Percentiles rank a stretch among this genome's conserved stretches.
These are phyloP conservation scores for Suhomyces yuchorum DNA, from an alignment of 1,139 yeast genomes.

Conservation along the genomic window DNA sequence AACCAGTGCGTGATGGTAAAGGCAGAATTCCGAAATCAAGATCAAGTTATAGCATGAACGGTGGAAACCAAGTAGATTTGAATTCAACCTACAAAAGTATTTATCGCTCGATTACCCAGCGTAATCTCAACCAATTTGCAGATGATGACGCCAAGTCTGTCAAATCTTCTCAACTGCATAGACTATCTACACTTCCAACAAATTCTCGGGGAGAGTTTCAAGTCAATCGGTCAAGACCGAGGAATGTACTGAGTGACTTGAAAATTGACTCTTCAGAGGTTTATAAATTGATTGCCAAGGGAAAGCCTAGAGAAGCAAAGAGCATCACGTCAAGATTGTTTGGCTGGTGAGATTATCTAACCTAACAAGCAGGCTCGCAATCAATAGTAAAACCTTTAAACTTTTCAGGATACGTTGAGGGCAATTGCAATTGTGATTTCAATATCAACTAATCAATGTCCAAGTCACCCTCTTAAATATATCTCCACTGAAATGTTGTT, in stretches of 20 bases:
- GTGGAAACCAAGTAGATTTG: constrained; percentile 21
- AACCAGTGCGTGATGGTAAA: constrained; percentile 25
- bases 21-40: constrained; percentile 24
- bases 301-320: constrained; percentile 7
- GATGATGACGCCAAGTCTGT: constrained; percentile 19
- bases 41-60: constrained; percentile 32
- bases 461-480: too few relatives aligned
- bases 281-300: constrained; percentile 15
- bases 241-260: constrained; percentile 7
- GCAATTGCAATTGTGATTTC: too few relatives aligned
- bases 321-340: constrained; percentile 17
- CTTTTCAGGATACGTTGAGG: too few relatives aligned
- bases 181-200: constrained; percentile 2
- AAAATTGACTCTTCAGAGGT: constrained; percentile 20
- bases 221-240: constrained; percentile 2
- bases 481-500: background rate
- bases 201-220: constrained; percentile 1
- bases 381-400: too few relatives aligned
- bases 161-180: constrained; percentile 9
- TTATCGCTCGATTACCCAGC: constrained; percentile 41
- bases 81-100: constrained; percentile 36
- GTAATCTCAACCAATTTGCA: constrained; percentile 26
- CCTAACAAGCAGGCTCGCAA: background rate
- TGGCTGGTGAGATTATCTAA: constrained; percentile 15
- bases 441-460: too few relatives aligned